These are phyloP conservation scores for Pichia rugopelliculosa DNA, from an alignment of 805 yeast species.

Conservation along the genomic window DNA sequence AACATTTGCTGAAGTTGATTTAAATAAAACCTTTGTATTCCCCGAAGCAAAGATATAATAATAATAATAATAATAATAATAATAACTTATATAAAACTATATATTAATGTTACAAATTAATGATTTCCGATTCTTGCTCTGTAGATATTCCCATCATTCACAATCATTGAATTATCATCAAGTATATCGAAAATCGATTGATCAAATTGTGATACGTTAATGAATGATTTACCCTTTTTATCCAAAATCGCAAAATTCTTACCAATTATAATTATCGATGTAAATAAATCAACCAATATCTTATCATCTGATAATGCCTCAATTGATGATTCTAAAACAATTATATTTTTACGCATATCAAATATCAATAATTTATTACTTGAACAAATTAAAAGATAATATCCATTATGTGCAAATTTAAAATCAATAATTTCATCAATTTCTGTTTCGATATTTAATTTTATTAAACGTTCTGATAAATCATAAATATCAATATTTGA, in stretches of 20 bases:
- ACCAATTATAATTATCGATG: background rate
- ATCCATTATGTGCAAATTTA: constrained; percentile 43
- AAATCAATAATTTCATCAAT: background rate
- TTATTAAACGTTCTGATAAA: constrained; percentile 5
- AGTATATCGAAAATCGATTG: background rate
- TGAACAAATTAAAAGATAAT: constrained; percentile 36
- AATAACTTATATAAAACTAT: too few relatives aligned
- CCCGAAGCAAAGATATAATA: constrained; percentile 12
- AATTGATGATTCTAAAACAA: background rate
- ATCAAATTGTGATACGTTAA: background rate
- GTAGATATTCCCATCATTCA: background rate
- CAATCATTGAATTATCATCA: background rate
- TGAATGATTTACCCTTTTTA: constrained; percentile 3
- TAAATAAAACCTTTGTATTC: constrained; percentile 17
- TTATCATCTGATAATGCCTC: background rate
- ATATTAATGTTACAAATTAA: background rate
- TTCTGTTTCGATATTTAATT: constrained; percentile 3
- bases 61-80: too few relatives aligned
- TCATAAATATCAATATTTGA: constrained; percentile 13
- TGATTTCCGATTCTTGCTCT: background rate
- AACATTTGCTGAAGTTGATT: constrained; percentile 51
- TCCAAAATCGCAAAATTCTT: background rate
- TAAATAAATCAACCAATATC: background rate
- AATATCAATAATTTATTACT: background rate
- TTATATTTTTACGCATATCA: constrained; percentile 6